phyloP scores from a whole-genome alignment of 2,329 filamentous ascomycete genomes.

The Tolypocladium ovalisporum region DNA sequence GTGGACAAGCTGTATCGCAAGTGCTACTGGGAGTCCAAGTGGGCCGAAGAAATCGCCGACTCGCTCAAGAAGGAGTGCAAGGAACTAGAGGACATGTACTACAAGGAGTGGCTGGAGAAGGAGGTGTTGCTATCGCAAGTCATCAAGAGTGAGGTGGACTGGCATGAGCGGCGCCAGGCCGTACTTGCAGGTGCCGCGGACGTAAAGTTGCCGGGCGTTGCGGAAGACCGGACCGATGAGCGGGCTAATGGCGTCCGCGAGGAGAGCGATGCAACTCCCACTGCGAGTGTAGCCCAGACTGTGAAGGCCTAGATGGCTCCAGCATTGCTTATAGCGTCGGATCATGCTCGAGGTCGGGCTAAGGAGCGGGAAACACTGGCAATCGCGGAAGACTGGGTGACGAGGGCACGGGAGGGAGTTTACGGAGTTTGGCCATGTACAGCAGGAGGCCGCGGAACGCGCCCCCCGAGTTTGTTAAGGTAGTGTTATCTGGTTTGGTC shows the following conservation, averaged over 20 bases:
- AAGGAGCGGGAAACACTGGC: not conserved
- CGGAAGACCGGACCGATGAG: slow-evolving; percentile 17
- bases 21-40: slow-evolving; percentile 60
- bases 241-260: slow-evolving; percentile 10
- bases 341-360: not conserved
- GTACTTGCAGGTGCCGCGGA: slow-evolving; percentile 39
- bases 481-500: not conserved
- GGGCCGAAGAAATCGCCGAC: slow-evolving; percentile 59
- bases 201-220: slow-evolving; percentile 26
- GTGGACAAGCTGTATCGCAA: slow-evolving; percentile 53
- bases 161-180: slow-evolving; percentile 46
- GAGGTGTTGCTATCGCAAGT: slow-evolving; percentile 68
- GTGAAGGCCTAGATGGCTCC: not conserved
- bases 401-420: not conserved
- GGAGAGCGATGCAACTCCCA: slow-evolving; percentile 1
- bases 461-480: not conserved
- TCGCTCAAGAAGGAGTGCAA: slow-evolving; percentile 54
- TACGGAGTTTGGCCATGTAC: not conserved
- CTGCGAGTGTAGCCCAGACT: slow-evolving; percentile 2
- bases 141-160: slow-evolving; percentile 54
- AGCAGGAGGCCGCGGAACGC: not conserved
- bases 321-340: not conserved
- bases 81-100: slow-evolving; percentile 53
- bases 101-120: slow-evolving; percentile 69
- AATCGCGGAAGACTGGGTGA: not conserved